A percentile compares a stretch with the other conserved stretches of the same genome.
Evolutionary conservation across 2,329 filamentous ascomycete species (phyloP).

Genomic region (Fusarium sp.): DNA sequence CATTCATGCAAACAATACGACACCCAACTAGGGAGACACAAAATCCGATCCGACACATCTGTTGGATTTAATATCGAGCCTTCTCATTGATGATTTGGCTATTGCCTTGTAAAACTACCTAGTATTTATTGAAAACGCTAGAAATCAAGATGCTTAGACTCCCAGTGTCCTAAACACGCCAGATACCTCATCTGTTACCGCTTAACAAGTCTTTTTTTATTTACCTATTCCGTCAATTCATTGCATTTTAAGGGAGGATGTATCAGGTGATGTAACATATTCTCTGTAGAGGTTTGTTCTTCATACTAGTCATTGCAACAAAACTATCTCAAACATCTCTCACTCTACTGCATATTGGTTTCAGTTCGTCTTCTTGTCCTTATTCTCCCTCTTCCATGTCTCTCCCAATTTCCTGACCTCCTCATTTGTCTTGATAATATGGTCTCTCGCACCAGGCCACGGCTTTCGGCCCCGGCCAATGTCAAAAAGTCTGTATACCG

Average conservation of each 20-base stretch:
- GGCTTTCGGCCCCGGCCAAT: slow-evolving; percentile 53
- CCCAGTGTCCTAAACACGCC: not conserved
- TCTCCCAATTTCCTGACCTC: slow-evolving; percentile 38
- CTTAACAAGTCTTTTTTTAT: not conserved
- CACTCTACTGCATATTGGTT: not conserved
- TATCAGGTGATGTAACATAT: not conserved
- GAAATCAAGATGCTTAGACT: no score
- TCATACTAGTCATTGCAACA: not conserved
- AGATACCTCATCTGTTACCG: not conserved
- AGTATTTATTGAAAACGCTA: no score
- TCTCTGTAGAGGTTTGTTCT: not conserved
- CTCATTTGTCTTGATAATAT: slow-evolving; percentile 48
- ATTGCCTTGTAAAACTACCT: no score
- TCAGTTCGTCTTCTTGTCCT: slow-evolving; percentile 40
- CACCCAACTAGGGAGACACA: not conserved
- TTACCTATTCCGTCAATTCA: not conserved
- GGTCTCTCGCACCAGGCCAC: slow-evolving; percentile 55
- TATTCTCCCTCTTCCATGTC: slow-evolving; percentile 41
- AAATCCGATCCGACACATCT: not conserved
- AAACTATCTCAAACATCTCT: not conserved
- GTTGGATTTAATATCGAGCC: not conserved
- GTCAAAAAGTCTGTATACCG: slow-evolving; percentile 57
- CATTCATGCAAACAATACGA: slow-evolving; percentile 2
- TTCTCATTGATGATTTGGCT: not conserved
- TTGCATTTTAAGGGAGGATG: not conserved